Base-by-base conservation (phyloP, 2,329 filamentous ascomycete species). In the Xylaria sp. region DNA sequence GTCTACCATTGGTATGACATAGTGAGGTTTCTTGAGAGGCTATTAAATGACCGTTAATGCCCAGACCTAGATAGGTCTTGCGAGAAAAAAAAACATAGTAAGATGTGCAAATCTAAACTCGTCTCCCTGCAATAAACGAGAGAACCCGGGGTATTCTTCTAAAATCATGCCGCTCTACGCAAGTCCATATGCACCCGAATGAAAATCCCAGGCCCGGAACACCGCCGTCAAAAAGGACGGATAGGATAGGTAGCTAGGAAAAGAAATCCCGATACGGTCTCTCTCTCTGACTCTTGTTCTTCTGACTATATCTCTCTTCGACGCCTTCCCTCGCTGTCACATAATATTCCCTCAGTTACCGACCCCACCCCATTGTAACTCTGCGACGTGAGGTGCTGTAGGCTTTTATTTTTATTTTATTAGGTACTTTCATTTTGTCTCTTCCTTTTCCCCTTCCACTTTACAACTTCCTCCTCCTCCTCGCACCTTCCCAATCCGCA, bases 401-500 rank as follows among this genome's bases (percentile, higher is more conserved):
- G 2, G 27, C 42, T 44, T 27, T 42, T n/a, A 21, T 40, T 65
- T 65, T 53, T 35, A 10, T 32, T n/a, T 13, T 27, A 16, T 58
- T 57, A n/a, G n/a, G n/a, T n/a, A n/a, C n/a, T n/a, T 29, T n/a
- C 13, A 35, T 40, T 62, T 53, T 44, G 6, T 42, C 16, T 27
- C n/a, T 48, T 62, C 8, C 5, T 32, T 35, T 47, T 32, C 29
- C 10, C 40, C 18, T 37, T 50, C 13, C 18, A 16, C 27, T 58
- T 64, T 59, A 71, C 18, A 6, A n/a, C 51, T 66, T 65, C 50
- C 69, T 57, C 65, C 67, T 66, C 32, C 66, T 63, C 44, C 58
- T 60, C 21, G 51, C 78, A 1, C 78, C 77, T 25, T 88, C 84
- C 78, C 83, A 83, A 57, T 84, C 83, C 16, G 80, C 81, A 27